phyloP scores from a whole-genome alignment of 306 rosid species.

The Casuarina cunninghamiana region DNA sequence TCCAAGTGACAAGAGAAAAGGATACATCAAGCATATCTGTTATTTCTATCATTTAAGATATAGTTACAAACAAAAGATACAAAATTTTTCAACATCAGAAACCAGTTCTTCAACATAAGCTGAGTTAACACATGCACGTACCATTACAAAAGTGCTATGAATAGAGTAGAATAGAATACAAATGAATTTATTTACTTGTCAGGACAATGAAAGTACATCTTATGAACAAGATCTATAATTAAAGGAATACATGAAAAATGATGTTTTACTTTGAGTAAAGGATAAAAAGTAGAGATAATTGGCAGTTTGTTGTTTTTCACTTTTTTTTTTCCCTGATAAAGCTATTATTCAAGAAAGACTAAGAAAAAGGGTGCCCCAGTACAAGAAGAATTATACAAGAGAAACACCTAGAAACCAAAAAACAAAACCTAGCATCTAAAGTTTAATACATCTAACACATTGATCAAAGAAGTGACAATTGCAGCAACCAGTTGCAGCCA shows the following conservation, averaged over 20 bases:
- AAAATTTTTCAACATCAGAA: background rate
- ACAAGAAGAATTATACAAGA: background rate
- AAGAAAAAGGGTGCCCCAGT: background rate
- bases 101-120: background rate
- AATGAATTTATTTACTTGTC: background rate
- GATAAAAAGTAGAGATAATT: background rate
- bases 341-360: background rate
- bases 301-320: background rate
- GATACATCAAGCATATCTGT: no score
- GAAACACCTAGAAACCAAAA: background rate
- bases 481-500: background rate
- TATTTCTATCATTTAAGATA: no score
- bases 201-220: background rate
- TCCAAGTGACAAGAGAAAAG: no score
- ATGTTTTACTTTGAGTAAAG: background rate
- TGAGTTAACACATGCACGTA: background rate
- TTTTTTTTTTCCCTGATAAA: background rate
- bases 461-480: background rate
- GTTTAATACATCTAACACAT: background rate
- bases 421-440: background rate
- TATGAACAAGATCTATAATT: background rate
- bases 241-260: background rate
- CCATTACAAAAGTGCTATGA: background rate
- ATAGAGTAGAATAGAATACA: background rate
- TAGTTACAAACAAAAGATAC: background rate